Conservation (phyloP, 2,329 filamentous ascomycete species). For the Dothistroma septosporum region DNA sequence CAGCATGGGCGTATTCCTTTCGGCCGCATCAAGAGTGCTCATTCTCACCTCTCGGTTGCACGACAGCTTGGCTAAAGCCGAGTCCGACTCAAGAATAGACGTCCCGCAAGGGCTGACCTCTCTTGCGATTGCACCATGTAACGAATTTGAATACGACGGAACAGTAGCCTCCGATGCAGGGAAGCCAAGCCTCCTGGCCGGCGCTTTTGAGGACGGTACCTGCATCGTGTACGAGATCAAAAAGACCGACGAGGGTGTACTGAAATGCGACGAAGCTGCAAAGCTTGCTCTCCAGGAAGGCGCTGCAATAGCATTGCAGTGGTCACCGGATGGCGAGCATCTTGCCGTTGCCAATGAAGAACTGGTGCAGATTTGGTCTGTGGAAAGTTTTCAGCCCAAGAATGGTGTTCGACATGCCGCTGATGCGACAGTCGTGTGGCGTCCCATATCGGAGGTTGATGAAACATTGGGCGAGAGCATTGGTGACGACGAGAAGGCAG, state of each 20-base stretch:
- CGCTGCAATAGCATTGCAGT: conserved; percentile 41
- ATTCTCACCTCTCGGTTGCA: conserved; percentile 34
- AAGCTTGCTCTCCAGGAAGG: conserved; percentile 23
- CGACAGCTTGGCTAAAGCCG: conserved; percentile 2
- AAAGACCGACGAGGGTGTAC: conserved; percentile 2
- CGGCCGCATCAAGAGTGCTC: conserved; percentile 28
- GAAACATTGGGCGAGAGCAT: conserved; percentile 16
- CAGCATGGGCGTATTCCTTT: conserved; percentile 36
- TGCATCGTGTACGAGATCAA: conserved; percentile 40
- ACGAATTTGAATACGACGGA: conserved; percentile 13
- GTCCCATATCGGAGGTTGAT: conserved; percentile 16
- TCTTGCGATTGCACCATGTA: conserved; percentile 39
- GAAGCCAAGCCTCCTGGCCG: conserved; percentile 33
- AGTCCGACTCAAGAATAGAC: conserved; percentile 9
- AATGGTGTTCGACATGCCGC: conserved; percentile 15
- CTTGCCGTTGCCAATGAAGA: conserved; percentile 45
- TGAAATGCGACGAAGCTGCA: conserved; percentile 16
- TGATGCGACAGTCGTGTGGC: conserved; percentile 28
- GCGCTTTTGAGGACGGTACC: conserved; percentile 40
- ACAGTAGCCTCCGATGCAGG: conserved; percentile 1
- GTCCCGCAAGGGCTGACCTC: conserved; percentile 29
- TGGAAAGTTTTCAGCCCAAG: conserved; percentile 21
- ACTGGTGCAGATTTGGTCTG: conserved; percentile 43
- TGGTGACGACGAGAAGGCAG: conserved; percentile 20
- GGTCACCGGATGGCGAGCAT: conserved; percentile 42